Evolutionary conservation across 768 basidiomycete species (phyloP).

Genomic region (Pleurotus eryngii): DNA sequence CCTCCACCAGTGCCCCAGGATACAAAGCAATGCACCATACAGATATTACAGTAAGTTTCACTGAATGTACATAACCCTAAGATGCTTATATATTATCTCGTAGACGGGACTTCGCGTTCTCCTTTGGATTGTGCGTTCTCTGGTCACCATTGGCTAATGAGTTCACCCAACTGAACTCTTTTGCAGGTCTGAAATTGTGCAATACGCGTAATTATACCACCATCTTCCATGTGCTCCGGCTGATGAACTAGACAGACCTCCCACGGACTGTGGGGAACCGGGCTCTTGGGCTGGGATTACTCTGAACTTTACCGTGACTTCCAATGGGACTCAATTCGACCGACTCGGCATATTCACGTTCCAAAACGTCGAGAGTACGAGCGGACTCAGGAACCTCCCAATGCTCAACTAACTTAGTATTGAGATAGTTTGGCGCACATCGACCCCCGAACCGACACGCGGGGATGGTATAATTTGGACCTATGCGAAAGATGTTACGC

Average conservation of each 20-base stretch:
- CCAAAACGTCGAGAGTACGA: constrained; percentile 72
- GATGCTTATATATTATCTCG: neutral
- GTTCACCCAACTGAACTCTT: neutral
- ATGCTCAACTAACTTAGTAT: neutral
- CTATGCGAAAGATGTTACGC: constrained; percentile 71
- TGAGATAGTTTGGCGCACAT: constrained; percentile 71
- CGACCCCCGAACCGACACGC: constrained; percentile 70
- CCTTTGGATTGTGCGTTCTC: constrained; percentile 57
- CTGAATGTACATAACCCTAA: neutral
- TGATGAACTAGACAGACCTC: constrained; percentile 44
- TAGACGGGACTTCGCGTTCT: constrained; percentile 71
- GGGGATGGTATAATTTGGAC: constrained; percentile 78
- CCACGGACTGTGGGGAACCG: constrained; percentile 65
- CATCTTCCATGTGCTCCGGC: neutral
- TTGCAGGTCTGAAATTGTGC: constrained; percentile 58
- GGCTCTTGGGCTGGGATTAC: constrained; percentile 77
- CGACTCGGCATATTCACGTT: constrained; percentile 74
- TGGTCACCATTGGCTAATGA: too few relatives aligned
- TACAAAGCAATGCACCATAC: constrained; percentile 59
- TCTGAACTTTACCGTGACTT: constrained; percentile 74
- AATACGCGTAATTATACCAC: constrained; percentile 46
- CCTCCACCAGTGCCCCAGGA: constrained; percentile 66
- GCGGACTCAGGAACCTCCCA: neutral
- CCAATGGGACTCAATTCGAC: constrained; percentile 76
- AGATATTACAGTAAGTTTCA: constrained; percentile 58